phyloP scores from a whole-genome alignment of 2,329 filamentous ascomycete species.

The Sclerotinia spermophila region DNA sequence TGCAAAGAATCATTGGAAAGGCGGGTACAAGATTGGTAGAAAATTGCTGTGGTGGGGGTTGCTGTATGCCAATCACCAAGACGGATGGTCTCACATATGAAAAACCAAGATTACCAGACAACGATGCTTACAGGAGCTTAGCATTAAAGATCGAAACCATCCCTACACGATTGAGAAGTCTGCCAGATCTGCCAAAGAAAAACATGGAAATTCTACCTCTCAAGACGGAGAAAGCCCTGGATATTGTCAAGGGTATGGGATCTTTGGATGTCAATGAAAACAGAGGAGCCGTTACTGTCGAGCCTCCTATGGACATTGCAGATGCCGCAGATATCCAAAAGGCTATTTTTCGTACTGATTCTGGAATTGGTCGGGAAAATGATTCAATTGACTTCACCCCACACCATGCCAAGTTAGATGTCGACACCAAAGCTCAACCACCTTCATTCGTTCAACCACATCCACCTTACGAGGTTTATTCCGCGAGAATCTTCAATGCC shows the following conservation, averaged over 20 bases:
- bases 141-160: conserved; percentile 73
- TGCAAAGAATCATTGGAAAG: conserved; percentile 62
- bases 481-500: conserved; percentile 79
- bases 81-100: conserved; percentile 51
- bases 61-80: conserved; percentile 51
- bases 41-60: conserved; percentile 62
- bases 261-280: neutral
- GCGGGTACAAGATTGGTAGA: conserved; percentile 58
- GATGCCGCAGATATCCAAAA: conserved; percentile 1
- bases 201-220: conserved; percentile 67
- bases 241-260: neutral
- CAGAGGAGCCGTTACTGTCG: conserved; percentile 1
- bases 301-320: conserved; percentile 23
- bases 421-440: conserved; percentile 65
- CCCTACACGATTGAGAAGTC: conserved; percentile 66
- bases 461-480: conserved; percentile 86
- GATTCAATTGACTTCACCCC: conserved; percentile 37
- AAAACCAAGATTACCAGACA: conserved; percentile 62
- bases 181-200: conserved; percentile 70
- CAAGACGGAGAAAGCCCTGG: conserved; percentile 38
- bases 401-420: conserved; percentile 25
- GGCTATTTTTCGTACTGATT: conserved; percentile 45
- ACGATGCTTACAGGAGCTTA: conserved; percentile 78
- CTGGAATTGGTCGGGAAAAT: conserved; percentile 42
- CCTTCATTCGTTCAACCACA: conserved; percentile 92